These are phyloP conservation scores for Saturnispora kantuleensis DNA, from an alignment of 805 yeast genomes.

Conservation along the genomic window DNA sequence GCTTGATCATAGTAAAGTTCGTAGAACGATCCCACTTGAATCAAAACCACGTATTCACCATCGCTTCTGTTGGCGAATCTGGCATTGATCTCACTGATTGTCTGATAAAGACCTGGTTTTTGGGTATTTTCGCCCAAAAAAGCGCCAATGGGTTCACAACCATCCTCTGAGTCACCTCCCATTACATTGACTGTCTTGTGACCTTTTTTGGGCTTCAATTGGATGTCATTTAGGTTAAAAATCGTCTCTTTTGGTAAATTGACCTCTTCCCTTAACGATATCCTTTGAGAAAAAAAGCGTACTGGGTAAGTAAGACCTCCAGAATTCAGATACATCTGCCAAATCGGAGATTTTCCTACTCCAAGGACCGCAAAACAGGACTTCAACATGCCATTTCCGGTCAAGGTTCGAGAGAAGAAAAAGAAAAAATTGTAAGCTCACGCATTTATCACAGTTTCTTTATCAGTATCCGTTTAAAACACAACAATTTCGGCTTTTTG, in stretches of 20 bases:
- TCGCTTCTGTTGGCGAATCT: conserved; percentile 16
- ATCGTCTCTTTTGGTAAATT: not conserved
- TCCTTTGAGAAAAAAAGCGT: not conserved
- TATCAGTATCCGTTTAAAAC: too few relatives aligned
- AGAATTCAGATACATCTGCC: not conserved
- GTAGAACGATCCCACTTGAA: conserved; percentile 82
- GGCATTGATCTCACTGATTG: conserved; percentile 21
- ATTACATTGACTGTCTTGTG: not conserved
- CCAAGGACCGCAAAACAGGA: too few relatives aligned
- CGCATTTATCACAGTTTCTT: too few relatives aligned
- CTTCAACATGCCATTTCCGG: too few relatives aligned
- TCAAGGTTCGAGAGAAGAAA: too few relatives aligned
- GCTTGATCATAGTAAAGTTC: conserved; percentile 90
- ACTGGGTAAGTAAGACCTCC: not conserved
- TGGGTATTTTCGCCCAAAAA: not conserved
- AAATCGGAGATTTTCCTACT: not conserved
- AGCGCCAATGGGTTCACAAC: conserved; percentile 1
- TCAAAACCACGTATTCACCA: conserved; percentile 42
- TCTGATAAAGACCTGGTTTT: conserved; percentile 24
- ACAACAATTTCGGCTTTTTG: too few relatives aligned
- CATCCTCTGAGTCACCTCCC: not conserved
- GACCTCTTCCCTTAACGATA: not conserved
- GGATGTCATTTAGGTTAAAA: conserved; percentile 2
- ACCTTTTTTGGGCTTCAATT: not conserved
- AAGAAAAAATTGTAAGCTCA: too few relatives aligned